phyloP scores from a whole-genome alignment of 148 eudicot genomes.

The Tetragonia tetragonoides region DNA sequence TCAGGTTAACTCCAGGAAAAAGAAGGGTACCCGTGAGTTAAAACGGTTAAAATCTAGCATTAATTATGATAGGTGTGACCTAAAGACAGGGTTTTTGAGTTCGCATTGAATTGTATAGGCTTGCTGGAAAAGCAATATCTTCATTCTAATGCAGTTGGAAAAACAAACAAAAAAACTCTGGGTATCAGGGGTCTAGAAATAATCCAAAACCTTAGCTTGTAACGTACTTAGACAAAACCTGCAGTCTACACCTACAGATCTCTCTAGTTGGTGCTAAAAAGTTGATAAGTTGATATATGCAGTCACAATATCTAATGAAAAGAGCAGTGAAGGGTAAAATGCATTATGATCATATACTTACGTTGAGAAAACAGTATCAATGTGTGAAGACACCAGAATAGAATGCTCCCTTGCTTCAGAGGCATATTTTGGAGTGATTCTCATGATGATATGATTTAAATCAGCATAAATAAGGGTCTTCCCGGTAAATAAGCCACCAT shows the following conservation, averaged over 20 bases:
- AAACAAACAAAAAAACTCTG: no score
- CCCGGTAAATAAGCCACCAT: conserved; percentile 74
- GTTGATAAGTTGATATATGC: background rate
- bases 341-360: conserved; percentile 32
- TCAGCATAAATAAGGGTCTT: conserved; percentile 83
- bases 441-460: conserved; percentile 67
- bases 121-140: no score
- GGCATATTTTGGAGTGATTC: conserved; percentile 72
- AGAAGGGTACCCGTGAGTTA: no score
- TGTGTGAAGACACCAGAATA: conserved; percentile 87
- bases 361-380: conserved; percentile 81
- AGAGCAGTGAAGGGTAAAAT: background rate
- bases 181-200: background rate
- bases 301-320: background rate
- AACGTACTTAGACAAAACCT: background rate
- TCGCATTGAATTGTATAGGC: no score
- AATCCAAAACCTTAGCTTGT: background rate
- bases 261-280: background rate
- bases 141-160: no score
- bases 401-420: conserved; percentile 75
- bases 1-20: no score
- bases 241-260: background rate
- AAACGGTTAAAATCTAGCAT: no score
- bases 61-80: no score
- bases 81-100: no score